Base-by-base conservation (phyloP, 805 yeast genomes). In the Blastobotrys chiropterorum region DNA sequence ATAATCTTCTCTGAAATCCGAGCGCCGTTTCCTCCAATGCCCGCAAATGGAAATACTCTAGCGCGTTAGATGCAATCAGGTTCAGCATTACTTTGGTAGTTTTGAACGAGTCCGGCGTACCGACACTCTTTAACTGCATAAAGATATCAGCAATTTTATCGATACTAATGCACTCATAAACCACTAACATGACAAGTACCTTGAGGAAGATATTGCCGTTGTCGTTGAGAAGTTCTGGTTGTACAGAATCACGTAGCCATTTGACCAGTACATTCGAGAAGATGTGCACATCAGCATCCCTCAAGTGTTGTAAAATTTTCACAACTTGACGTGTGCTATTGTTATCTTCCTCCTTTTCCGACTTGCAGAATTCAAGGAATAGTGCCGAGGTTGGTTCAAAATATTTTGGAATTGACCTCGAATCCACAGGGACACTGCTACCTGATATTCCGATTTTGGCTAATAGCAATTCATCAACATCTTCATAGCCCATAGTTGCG, bases 201-300 rank as follows among this genome's bases (percentile, higher is more conserved):
- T 66, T 72, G 44, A 68, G 56, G 49, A 72, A 67, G 20, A 65
- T 55, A 2, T 69, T 66, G 51, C 69, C 72, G 43, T 71, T 72
- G 3, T 56, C 48, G 22, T 56, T 56, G 4, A 54, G 48, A 21
- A 26, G 22, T 47, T 53, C 54, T 47, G 64, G 19, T 62, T 62
- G 59, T 54, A 67, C 58, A 58, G 67, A 52, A 60, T 62, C 57
- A 46, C 65, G 31, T 58, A 63, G 50, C 73, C 49, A 59, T 16
- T 30, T 47, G 13, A 43, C 63, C 56, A 45, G 53, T 38, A 41
- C 38, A n/a, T 51, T 63, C 52, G 48, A 64, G 47, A 44, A 62
- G 2, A 46, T 31, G 30, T 38, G 44, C 31, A 46, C 17, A 45
- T 63, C 62, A 2, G 53, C 39, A 16, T 62, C 60, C 1, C 55